Conservation (phyloP, 768 basidiomycete genomes). For the Hericium alpestre region DNA sequence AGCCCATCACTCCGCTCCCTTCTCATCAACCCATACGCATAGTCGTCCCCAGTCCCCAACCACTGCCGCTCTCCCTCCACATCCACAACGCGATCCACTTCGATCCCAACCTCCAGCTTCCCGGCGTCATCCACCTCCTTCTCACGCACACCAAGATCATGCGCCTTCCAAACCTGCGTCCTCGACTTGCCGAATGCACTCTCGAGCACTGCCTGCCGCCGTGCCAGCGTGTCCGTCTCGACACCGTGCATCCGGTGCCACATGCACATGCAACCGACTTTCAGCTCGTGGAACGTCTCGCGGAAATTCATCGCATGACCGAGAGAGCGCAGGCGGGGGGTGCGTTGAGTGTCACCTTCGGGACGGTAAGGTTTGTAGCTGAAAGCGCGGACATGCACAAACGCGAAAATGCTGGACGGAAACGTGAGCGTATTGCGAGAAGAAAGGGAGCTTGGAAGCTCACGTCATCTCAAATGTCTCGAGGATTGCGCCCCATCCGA, state of each 20-base stretch:
- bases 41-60: constrained; percentile 38
- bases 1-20: constrained; percentile 44
- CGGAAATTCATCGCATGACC: no score
- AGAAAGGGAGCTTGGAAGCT: constrained; percentile 16
- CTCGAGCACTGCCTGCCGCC: constrained; percentile 29
- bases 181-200: constrained; percentile 23
- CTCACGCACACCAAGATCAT: no score
- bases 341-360: no score
- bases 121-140: constrained; percentile 1
- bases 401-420: no score
- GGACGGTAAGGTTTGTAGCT: no score
- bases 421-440: no score
- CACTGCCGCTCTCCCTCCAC: constrained; percentile 38
- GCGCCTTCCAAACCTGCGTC: constrained; percentile 9
- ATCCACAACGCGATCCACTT: constrained; percentile 1
- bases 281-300: no score
- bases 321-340: no score
- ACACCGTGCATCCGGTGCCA: no score
- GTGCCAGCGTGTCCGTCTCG: constrained; percentile 31
- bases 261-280: no score
- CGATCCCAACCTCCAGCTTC: constrained; percentile 1
- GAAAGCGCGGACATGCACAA: no score
- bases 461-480: constrained; percentile 73
- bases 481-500: constrained; percentile 56
- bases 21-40: constrained; percentile 31